Evolutionary conservation across 1,284 basidiomycete species (phyloP).

Genomic region (Puccinia sorghi): DNA sequence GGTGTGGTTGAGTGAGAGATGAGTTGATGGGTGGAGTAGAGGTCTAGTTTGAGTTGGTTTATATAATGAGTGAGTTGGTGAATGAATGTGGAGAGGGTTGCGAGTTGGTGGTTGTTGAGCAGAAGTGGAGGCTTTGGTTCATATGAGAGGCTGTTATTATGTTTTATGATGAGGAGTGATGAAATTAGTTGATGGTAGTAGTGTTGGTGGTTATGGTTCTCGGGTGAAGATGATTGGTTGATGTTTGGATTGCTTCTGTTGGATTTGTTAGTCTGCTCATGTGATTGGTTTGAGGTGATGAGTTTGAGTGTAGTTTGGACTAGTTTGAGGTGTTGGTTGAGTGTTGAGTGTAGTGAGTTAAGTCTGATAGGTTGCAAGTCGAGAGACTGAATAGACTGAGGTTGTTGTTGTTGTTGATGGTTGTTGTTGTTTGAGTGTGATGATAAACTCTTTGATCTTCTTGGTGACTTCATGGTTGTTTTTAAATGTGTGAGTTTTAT

Average conservation of each 20-base stretch:
- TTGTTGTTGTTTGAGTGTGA: neutral
- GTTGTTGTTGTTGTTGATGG: neutral
- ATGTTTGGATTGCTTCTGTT: neutral
- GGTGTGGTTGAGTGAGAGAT: neutral
- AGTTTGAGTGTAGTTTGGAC: neutral
- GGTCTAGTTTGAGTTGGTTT: conserved; percentile 25
- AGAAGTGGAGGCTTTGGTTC: too few species aligned
- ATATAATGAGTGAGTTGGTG: conserved; percentile 26
- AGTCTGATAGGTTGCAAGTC: conserved; percentile 10
- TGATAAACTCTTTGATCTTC: conserved; percentile 15
- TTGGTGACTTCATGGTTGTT: neutral
- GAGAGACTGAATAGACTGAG: conserved; percentile 27
- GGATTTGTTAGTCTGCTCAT: neutral
- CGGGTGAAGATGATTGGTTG: neutral
- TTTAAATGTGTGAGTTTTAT: neutral
- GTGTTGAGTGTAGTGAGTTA: conserved; percentile 1
- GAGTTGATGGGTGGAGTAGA: conserved; percentile 1
- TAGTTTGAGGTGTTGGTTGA: neutral
- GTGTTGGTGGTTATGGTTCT: neutral
- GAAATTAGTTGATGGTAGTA: neutral
- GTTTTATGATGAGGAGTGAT: neutral
- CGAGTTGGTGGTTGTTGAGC: neutral
- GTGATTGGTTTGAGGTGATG: neutral
- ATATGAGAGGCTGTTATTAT: neutral
- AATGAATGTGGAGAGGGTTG: neutral